phyloP scores from a whole-genome alignment of 352 stramenopile genomes.

The Globisporangium okanoganense region DNA sequence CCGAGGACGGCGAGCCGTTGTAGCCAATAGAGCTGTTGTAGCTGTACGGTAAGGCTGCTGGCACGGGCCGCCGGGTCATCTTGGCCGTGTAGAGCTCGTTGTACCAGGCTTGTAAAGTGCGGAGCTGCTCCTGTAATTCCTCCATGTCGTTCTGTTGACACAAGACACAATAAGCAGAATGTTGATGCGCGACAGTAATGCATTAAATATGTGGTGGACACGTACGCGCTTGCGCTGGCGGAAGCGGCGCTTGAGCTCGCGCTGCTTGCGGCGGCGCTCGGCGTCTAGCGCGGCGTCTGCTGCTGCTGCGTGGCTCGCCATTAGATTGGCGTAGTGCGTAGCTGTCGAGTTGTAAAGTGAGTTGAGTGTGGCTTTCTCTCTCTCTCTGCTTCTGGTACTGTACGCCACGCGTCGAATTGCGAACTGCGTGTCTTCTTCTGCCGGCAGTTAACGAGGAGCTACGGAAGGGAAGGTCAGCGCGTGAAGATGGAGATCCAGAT shows the following conservation, averaged over 20 bases:
- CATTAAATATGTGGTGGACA: neutral
- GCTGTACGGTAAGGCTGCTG: neutral
- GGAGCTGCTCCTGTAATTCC: constrained; percentile 6
- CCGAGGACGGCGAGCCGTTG: constrained; percentile 1
- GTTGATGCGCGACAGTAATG: neutral
- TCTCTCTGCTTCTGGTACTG: no score
- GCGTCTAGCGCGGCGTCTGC: neutral
- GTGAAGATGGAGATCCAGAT: no score
- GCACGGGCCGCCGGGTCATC: neutral
- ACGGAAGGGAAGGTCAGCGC: no score
- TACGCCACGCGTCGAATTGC: neutral
- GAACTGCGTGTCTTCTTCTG: neutral
- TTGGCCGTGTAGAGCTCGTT: constrained; percentile 4
- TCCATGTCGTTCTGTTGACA: constrained; percentile 1
- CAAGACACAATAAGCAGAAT: no score
- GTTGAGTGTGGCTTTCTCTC: no score
- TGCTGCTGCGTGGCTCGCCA: neutral
- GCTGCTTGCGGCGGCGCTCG: constrained; percentile 14
- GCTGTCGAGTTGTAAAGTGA: neutral
- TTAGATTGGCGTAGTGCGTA: neutral
- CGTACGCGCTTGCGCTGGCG: constrained; percentile 12
- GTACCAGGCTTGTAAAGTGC: constrained; percentile 4
- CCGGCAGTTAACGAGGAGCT: no score
- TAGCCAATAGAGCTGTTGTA: neutral
- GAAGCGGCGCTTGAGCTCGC: constrained; percentile 18